Evolutionary conservation across 106 monocot species (phyloP), one percentile per base, ranked within the genome.

Genomic region (Dendrobium chrysotoxum): DNA sequence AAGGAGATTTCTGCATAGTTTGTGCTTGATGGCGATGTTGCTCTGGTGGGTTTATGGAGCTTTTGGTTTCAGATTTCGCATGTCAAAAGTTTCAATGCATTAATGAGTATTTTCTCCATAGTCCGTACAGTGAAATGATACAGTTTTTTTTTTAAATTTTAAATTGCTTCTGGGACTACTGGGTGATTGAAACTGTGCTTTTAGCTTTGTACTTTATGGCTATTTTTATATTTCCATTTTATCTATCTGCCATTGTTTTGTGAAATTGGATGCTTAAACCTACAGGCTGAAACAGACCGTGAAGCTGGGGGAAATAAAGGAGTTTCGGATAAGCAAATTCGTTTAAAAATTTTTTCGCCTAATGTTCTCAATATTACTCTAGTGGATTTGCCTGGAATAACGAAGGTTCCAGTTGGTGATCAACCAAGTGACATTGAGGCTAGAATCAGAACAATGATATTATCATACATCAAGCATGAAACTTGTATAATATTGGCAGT

Each of bases 321-420:
- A 40, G 86, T 96, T 65, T 96, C 96, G 67, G 96, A 96, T 77
- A 93, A 92, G 83, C 96, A 93, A 77, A 92, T 97, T 78, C 90
- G 93, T 55, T 79, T 97, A 72, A 97, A 94, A 80, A 92, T 94
- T 39, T 97, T 88, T 80, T 97, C 97, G 40, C 92, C 97, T 79
- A 97, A 94, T 91, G 97, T 94, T 85, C 82, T 97, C 13, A 94
- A 94, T 79, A 97, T 97, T 10, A 93, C 96, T 28, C 78, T 94
- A 47, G 97, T 94, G 58, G 97, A 94, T 89, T 89, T 97, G 75
- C 97, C 94, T 79, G 97, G 97, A 86, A 97, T 97, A 72, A 97
- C 97, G 31, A 97, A 90, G 83, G 96, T 96, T 3, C 96, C 96
- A 53, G 96, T 96, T 77, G 97, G 94, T 76, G 97, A 97, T 78